Evolutionary conservation across 140 eudicot genomes (phyloP), one percentile per base, ranked within the genome.

Genomic region (Bidens hawaiensis): DNA sequence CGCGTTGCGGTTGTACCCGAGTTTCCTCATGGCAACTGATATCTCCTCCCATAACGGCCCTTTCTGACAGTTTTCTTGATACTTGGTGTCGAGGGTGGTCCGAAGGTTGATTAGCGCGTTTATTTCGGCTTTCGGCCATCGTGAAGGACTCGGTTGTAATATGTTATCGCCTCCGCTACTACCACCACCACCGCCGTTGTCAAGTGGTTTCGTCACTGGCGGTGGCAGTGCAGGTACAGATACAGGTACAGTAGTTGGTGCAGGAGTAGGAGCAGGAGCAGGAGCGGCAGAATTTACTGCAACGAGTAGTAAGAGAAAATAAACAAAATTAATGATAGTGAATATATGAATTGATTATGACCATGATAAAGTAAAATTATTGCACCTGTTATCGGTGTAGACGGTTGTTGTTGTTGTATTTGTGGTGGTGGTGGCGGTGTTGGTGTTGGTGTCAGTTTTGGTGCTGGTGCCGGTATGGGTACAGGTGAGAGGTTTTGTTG

Each of bases 61-160:
- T 67, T 81, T 90, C 14, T 88, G 97, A 1, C 90, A 94, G 66
- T 28, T 86, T 34, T 87, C 97, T 65, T 83, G 89, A 64, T 90
- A 90, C 68, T 90, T 90, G 3, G 70, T 68, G 52, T 90, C 97
- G 1, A 90, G 85, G 0, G 75, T 71, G 0, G 87, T 86, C 15
- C 97, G 70, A 4, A 90, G 94, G 9, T 68, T 54, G 33, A 90
- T 90, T 48, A 90, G 57, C 0, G 97, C 96, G 41, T 86, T 69
- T 0, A 87, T 78, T 62, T 90, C 97, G 0, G 94, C 85, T 58
- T 90, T 90, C 16, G 97, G 97, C 97, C 97, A 90, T 54, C 97
- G 50, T 1, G 97, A 90, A 0, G 95, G 79, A 43, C 88, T 76
- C 4, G 90, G 75, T 12, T 71, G 67, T 1, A 71, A 28, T 38